phyloP scores from a whole-genome alignment of 176 grass and related monocot genomes.

The Eleusine coracana region DNA sequence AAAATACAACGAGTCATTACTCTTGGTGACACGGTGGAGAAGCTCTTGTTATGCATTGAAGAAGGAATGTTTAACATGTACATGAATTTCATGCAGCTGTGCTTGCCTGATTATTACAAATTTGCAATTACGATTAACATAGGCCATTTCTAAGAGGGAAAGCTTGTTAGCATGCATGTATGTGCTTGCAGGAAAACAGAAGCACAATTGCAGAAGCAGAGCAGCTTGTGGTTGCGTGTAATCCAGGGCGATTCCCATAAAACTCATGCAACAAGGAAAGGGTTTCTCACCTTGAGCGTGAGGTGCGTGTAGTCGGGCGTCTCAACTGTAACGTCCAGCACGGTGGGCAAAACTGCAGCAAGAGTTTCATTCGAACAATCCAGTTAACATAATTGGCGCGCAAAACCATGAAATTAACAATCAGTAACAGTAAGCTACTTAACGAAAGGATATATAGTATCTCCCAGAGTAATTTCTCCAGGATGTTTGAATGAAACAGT shows the following conservation, averaged over 20 bases:
- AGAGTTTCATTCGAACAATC: conserved; percentile 9
- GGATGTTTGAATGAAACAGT: not conserved
- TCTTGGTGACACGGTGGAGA: too few species aligned
- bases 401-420: not conserved
- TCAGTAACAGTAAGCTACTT: not conserved
- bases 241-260: not conserved
- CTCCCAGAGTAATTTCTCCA: not conserved
- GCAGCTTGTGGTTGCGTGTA: not conserved
- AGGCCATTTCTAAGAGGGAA: not conserved
- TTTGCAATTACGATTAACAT: not conserved
- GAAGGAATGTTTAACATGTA: not conserved
- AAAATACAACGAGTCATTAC: too few species aligned
- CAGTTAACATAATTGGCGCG: not conserved
- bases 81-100: not conserved
- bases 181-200: not conserved
- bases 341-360: conserved; percentile 79
- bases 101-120: not conserved
- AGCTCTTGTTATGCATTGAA: too few species aligned
- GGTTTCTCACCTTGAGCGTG: conserved; percentile 69
- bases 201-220: not conserved
- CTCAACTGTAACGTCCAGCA: conserved; percentile 82
- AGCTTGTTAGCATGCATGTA: not conserved
- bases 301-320: conserved; percentile 84
- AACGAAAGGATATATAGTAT: not conserved
- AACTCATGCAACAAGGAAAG: not conserved